Evolutionary conservation across 768 basidiomycete genomes (phyloP).

Genomic region (Boletellus sp.): DNA sequence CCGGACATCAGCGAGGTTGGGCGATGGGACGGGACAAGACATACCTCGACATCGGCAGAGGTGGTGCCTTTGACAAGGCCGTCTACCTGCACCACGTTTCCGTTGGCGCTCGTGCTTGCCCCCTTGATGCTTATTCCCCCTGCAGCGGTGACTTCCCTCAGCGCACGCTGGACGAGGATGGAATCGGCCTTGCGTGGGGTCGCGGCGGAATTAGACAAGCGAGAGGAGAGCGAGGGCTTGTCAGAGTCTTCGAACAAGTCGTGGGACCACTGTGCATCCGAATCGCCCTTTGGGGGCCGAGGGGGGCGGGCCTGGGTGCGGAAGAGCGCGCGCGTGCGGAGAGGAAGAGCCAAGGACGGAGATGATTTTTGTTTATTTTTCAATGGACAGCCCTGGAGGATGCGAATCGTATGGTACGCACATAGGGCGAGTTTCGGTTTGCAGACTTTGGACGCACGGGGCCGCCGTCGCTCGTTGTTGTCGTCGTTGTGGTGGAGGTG

Average conservation of each 20-base stretch:
- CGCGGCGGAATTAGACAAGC: slow-evolving; percentile 43
- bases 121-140: slow-evolving; percentile 63
- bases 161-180: slow-evolving; percentile 56
- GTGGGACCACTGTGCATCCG: slow-evolving; percentile 67
- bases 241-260: slow-evolving; percentile 63
- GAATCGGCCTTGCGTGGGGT: slow-evolving; percentile 51
- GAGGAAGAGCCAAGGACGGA: background rate
- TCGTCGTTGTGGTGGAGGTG: slow-evolving; percentile 1
- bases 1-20: slow-evolving; percentile 2
- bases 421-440: slow-evolving; percentile 32
- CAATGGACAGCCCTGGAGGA: slow-evolving; percentile 19
- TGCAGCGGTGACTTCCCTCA: slow-evolving; percentile 53
- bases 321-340: background rate
- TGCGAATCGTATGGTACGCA: slow-evolving; percentile 33
- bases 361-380: slow-evolving; percentile 19
- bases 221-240: slow-evolving; percentile 52
- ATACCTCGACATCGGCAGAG: slow-evolving; percentile 67
- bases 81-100: slow-evolving; percentile 71
- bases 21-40: background rate
- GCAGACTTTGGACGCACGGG: slow-evolving; percentile 31
- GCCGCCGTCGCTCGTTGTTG: slow-evolving; percentile 24
- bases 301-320: slow-evolving; percentile 36
- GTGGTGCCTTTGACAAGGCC: slow-evolving; percentile 76
- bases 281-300: slow-evolving; percentile 60
- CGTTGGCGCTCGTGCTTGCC: slow-evolving; percentile 46